Conservation (phyloP, 257 asterid genomes). For the Salvia splendens region DNA sequence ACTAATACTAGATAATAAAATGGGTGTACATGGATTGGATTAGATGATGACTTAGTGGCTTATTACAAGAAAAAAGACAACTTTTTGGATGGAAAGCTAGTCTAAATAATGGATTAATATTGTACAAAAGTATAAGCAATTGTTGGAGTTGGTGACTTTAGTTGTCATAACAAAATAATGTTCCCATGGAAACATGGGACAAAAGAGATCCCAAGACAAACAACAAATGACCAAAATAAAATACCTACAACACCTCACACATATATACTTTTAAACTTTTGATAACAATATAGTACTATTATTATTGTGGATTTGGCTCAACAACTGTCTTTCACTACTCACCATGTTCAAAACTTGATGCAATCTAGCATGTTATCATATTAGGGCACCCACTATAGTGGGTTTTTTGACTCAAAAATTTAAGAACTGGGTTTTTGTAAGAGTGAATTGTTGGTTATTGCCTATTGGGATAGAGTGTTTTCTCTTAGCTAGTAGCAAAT, state of each 20-base stretch:
- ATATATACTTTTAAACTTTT: neutral
- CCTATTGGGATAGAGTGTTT: too few species aligned
- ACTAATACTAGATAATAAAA: slow-evolving; percentile 2
- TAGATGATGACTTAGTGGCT: slow-evolving; percentile 14
- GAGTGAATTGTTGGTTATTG: too few species aligned
- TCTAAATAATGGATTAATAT: slow-evolving; percentile 32
- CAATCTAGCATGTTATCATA: slow-evolving; percentile 13
- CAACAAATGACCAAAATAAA: slow-evolving; percentile 40
- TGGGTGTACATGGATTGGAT: slow-evolving; percentile 25
- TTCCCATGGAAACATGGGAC: slow-evolving; percentile 26
- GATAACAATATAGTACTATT: neutral
- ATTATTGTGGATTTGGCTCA: slow-evolving; percentile 37
- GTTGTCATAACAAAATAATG: slow-evolving; percentile 36
- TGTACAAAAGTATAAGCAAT: slow-evolving; percentile 46
- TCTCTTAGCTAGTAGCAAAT: too few species aligned
- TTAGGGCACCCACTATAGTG: neutral
- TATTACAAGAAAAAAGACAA: slow-evolving; percentile 34
- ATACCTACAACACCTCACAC: slow-evolving; percentile 28
- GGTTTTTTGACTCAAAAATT: too few species aligned
- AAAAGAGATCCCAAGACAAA: slow-evolving; percentile 47
- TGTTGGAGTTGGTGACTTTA: slow-evolving; percentile 61
- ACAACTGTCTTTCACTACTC: slow-evolving; percentile 23
- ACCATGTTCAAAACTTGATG: slow-evolving; percentile 2
- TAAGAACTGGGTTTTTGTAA: too few species aligned
- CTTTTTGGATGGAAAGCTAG: slow-evolving; percentile 26